phyloP scores from a whole-genome alignment of 352 stramenopile genomes.

The Phytophthora pistaciae region DNA sequence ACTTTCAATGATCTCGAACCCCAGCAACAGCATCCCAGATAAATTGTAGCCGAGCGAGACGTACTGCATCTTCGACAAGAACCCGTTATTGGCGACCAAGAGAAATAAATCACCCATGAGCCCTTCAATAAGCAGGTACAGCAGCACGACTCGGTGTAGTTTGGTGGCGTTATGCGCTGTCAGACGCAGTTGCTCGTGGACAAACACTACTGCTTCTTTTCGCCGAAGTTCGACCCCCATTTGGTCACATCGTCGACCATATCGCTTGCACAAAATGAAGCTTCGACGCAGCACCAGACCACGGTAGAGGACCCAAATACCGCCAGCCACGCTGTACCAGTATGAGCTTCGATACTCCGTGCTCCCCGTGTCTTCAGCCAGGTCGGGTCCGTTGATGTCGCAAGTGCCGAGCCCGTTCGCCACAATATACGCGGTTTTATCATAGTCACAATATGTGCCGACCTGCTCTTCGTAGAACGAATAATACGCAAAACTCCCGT shows the following conservation, averaged over 20 bases:
- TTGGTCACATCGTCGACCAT: conserved; percentile 13
- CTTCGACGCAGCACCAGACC: conserved; percentile 29
- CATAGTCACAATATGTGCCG: conserved; percentile 24
- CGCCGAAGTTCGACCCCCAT: conserved; percentile 12
- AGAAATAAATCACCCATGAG: conserved; percentile 29
- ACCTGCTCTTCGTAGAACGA: conserved; percentile 16
- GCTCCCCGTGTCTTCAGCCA: conserved; percentile 14
- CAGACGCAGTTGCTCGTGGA: background rate
- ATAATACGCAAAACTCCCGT: conserved; percentile 21
- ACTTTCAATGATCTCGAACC: conserved; percentile 38
- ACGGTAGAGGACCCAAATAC: conserved; percentile 27
- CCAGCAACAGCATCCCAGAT: conserved; percentile 30
- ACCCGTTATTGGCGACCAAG: conserved; percentile 31
- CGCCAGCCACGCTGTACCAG: conserved; percentile 21
- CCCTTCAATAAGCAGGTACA: background rate
- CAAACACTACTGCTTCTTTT: conserved; percentile 29
- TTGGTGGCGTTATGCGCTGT: background rate
- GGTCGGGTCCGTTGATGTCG: conserved; percentile 17
- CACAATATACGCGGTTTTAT: conserved; percentile 24
- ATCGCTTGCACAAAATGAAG: conserved; percentile 24
- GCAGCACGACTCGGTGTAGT: background rate
- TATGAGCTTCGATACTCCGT: conserved; percentile 23
- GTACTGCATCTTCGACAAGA: conserved; percentile 29
- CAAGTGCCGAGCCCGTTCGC: conserved; percentile 15
- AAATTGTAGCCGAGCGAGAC: conserved; percentile 39